Percentiles rank a stretch among this genome's conserved stretches.
These are phyloP conservation scores for Magnaporthiopsis incrustans DNA, from an alignment of 2,329 filamentous ascomycete genomes.

Conservation along the genomic window DNA sequence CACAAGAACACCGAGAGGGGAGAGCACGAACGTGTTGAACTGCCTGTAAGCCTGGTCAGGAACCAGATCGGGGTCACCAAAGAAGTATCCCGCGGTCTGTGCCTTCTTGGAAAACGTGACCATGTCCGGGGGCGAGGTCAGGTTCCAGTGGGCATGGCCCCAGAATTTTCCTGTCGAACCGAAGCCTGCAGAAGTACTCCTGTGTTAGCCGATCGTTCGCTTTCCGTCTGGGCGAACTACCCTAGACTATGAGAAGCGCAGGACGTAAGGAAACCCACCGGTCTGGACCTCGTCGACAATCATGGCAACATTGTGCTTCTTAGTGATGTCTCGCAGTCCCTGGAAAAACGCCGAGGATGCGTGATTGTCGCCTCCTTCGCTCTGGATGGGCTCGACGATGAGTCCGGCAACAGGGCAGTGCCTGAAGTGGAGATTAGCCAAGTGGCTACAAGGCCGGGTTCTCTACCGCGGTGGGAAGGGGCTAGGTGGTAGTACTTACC, in stretches of 20 bases:
- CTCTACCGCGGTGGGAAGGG: constrained; percentile 28
- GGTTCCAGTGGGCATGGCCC: constrained; percentile 79
- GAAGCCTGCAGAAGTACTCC: constrained; percentile 27
- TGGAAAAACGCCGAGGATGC: constrained; percentile 72
- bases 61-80: constrained; percentile 62
- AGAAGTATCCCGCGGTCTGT: constrained; percentile 79
- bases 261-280: constrained; percentile 33
- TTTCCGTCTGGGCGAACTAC: no score
- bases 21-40: constrained; percentile 56
- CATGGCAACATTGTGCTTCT: constrained; percentile 60
- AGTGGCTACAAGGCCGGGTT: not conserved
- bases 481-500: constrained; percentile 11
- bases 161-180: constrained; percentile 84
- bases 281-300: constrained; percentile 81
- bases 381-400: constrained; percentile 74
- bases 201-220: no score
- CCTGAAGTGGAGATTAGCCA: not conserved
- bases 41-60: constrained; percentile 80
- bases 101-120: constrained; percentile 88
- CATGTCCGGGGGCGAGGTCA: constrained; percentile 66
- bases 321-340: constrained; percentile 63
- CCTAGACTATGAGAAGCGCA: no score
- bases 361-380: constrained; percentile 78
- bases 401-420: constrained; percentile 66
- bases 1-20: constrained; percentile 1